These are phyloP conservation scores for Chlamydomonas sphaeroides DNA, from an alignment of 139 green algal genomes.

Conservation along the genomic window DNA sequence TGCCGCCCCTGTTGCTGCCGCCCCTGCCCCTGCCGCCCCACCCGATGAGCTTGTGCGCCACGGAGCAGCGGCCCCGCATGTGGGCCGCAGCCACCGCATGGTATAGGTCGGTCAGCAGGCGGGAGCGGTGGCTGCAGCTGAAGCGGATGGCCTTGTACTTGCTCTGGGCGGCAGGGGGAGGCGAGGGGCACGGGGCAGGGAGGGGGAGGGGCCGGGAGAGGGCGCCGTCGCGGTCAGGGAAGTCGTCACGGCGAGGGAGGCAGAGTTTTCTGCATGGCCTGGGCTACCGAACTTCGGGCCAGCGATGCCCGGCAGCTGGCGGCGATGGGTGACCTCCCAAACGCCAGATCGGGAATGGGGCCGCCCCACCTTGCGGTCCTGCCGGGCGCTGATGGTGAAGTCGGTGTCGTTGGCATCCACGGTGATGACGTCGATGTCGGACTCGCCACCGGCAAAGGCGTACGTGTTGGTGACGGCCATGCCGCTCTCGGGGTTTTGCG, in stretches of 20 bases:
- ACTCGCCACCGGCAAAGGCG: slow-evolving; percentile 59
- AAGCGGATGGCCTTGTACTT: slow-evolving; percentile 87
- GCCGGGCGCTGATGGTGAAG: slow-evolving; percentile 73
- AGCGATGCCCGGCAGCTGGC: too few relatives aligned
- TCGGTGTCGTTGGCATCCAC: slow-evolving; percentile 68
- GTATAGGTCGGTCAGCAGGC: slow-evolving; percentile 83
- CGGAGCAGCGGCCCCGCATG: slow-evolving; percentile 41
- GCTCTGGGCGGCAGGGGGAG: slow-evolving; percentile 45
- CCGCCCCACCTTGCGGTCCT: slow-evolving; percentile 72
- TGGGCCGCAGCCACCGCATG: slow-evolving; percentile 65
- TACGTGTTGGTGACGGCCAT: slow-evolving; percentile 87
- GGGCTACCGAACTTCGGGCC: too few relatives aligned
- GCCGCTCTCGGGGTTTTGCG: slow-evolving; percentile 77
- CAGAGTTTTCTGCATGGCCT: too few relatives aligned
- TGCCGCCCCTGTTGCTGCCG: not conserved
- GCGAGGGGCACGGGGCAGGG: too few relatives aligned
- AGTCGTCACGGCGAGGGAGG: too few relatives aligned
- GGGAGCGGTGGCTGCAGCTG: slow-evolving; percentile 68
- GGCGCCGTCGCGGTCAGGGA: too few relatives aligned
- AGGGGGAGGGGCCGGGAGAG: not conserved
- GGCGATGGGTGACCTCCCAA: too few relatives aligned
- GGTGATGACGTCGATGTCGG: slow-evolving; percentile 53
- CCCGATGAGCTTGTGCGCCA: slow-evolving; percentile 39
- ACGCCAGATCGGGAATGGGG: too few relatives aligned
- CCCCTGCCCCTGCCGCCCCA: not conserved